A percentile compares a stretch with the other conserved stretches of the same genome.
Evolutionary conservation across 2,329 filamentous ascomycete genomes (phyloP).

Genomic region (Colletotrichum noveboracense): DNA sequence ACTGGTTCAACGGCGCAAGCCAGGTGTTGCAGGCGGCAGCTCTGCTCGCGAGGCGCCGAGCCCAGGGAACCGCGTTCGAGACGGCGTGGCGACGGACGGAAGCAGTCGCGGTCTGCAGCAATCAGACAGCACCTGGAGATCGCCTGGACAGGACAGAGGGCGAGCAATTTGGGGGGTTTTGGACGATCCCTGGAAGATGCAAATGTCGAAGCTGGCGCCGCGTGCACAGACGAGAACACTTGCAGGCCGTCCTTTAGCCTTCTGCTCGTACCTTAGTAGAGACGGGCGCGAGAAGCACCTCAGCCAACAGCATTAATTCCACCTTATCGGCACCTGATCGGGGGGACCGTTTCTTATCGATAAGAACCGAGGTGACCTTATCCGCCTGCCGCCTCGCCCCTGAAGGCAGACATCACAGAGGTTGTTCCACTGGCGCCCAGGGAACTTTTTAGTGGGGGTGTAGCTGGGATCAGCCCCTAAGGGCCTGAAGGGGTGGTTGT

Average conservation of each 20-base stretch:
- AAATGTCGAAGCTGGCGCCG: constrained; percentile 13
- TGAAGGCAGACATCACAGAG: not conserved
- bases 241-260: not conserved
- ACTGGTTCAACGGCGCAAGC: not conserved
- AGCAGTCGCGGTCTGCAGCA: not conserved
- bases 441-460: not conserved
- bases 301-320: not conserved
- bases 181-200: constrained; percentile 10
- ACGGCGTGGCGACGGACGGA: not conserved
- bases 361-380: not conserved
- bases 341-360: constrained; percentile 9
- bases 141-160: not conserved
- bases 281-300: not conserved
- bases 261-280: not conserved
- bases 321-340: constrained; percentile 23
- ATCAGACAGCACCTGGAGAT: not conserved
- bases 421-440: not conserved
- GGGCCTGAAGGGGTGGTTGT: not conserved
- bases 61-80: not conserved
- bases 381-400: not conserved
- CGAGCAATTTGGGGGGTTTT: not conserved
- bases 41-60: not conserved
- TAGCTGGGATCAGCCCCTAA: not conserved
- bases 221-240: not conserved
- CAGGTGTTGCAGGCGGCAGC: not conserved